Percentiles rank a stretch among this genome's conserved stretches.
phyloP scores from a whole-genome alignment of 805 yeast genomes.

The Jamesozyma jinghongensis region DNA sequence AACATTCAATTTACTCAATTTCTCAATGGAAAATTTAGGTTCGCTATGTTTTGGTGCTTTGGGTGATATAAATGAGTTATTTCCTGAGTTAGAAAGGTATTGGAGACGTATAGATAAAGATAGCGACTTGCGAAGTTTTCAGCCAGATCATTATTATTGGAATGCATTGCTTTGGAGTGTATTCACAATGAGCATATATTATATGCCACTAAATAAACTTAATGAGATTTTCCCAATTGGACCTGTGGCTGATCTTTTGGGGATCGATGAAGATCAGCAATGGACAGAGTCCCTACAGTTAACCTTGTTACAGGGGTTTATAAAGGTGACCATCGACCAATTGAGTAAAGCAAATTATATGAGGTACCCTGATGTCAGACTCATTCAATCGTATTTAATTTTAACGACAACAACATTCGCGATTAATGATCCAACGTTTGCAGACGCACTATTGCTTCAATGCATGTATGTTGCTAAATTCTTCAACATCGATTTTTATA shows the following conservation, averaged over 20 bases:
- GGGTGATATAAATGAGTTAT: conserved; percentile 25
- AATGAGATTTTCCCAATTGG: conserved; percentile 6
- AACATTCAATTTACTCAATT: conserved; percentile 21
- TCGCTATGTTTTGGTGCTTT: conserved; percentile 26
- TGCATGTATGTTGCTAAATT: conserved; percentile 21
- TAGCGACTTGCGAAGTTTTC: conserved; percentile 2
- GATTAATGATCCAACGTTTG: conserved; percentile 6
- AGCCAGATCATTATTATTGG: conserved; percentile 20
- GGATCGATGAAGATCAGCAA: conserved; percentile 4
- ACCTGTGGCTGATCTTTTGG: conserved; percentile 6
- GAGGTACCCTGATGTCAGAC: conserved; percentile 21
- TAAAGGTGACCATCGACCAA: conserved; percentile 10
- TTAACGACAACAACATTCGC: conserved; percentile 22
- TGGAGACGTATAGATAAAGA: conserved; percentile 12
- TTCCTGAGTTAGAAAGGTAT: conserved; percentile 16
- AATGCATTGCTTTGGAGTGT: conserved; percentile 26
- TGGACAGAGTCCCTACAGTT: conserved; percentile 14
- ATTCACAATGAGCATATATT: conserved; percentile 22
- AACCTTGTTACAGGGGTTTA: conserved; percentile 11
- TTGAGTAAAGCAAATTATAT: conserved; percentile 15
- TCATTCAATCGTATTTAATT: conserved; percentile 21
- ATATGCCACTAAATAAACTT: conserved; percentile 17
- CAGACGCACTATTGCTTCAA: conserved; percentile 16
- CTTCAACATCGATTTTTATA: conserved; percentile 17
- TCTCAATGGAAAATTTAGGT: conserved; percentile 27